Conservation (phyloP, 768 basidiomycete species). For the Naganishia onofrii region DNA sequence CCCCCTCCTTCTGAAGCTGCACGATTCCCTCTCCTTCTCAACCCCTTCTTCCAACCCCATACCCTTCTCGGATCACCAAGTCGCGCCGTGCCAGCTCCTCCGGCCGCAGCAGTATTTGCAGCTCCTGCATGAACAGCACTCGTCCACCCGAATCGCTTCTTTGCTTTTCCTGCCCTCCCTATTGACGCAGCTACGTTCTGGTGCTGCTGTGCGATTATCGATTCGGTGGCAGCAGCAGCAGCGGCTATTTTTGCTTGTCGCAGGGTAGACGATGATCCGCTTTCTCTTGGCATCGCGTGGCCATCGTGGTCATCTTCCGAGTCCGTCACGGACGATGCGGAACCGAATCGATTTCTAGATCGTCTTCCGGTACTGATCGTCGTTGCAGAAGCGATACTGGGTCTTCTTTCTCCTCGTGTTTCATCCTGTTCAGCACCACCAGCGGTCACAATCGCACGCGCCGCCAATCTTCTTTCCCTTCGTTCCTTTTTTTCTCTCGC, state of each 20-base stretch:
- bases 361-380: not conserved
- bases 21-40: constrained; percentile 17
- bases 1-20: constrained; percentile 1
- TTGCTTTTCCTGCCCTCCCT: constrained; percentile 4
- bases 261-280: constrained; percentile 14
- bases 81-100: not conserved
- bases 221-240: not conserved
- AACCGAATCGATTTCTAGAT: not conserved
- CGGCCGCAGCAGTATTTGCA: constrained; percentile 5
- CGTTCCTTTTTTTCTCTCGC: constrained; percentile 8
- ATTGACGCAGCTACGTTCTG: not conserved
- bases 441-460: not conserved
- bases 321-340: constrained; percentile 13
- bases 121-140: constrained; percentile 5
- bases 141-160: constrained; percentile 24
- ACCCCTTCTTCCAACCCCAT: constrained; percentile 18
- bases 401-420: not conserved
- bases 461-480: constrained; percentile 4
- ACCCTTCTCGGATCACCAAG: constrained; percentile 25
- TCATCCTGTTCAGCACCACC: not conserved
- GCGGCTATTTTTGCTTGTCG: constrained; percentile 8
- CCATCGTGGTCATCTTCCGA: constrained; percentile 13
- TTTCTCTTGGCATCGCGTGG: constrained; percentile 1
- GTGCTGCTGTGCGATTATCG: not conserved
- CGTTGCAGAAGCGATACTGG: not conserved